A percentile compares a stretch with the other conserved stretches of the same genome.
Conservation (phyloP, 179 eudicot genomes). For the Carnegiea gigantea region DNA sequence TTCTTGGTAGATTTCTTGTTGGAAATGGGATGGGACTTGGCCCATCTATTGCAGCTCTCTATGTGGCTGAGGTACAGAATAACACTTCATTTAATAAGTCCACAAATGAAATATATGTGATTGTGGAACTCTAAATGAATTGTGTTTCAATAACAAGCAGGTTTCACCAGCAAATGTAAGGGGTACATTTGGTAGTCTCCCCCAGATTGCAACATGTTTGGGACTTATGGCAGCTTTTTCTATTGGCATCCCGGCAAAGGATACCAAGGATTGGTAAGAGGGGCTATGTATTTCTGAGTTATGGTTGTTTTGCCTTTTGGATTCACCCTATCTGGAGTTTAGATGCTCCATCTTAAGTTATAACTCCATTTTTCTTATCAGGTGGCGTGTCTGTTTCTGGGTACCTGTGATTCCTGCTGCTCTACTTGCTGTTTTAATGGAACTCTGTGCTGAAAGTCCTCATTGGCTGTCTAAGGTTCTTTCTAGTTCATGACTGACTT, state of each 20-base stretch:
- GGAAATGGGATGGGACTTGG: conserved; percentile 95
- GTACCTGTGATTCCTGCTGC: conserved; percentile 78
- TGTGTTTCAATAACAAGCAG: conserved; percentile 34
- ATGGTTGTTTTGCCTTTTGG: background rate
- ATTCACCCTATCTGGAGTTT: background rate
- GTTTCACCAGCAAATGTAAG: conserved; percentile 86
- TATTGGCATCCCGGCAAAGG: conserved; percentile 80
- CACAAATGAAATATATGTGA: background rate
- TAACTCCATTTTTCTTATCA: conserved; percentile 23
- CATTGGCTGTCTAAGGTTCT: conserved; percentile 90
- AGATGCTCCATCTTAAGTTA: background rate
- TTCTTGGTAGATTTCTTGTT: conserved; percentile 82
- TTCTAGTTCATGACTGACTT: conserved; percentile 6
- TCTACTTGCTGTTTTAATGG: conserved; percentile 63
- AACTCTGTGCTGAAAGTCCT: conserved; percentile 89
- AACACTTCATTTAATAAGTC: background rate
- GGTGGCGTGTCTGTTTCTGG: conserved; percentile 99
- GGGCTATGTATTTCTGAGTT: conserved; percentile 15
- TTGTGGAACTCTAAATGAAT: background rate
- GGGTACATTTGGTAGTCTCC: conserved; percentile 90
- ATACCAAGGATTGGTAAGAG: conserved; percentile 69
- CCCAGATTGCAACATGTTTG: conserved; percentile 84
- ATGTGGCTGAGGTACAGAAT: conserved; percentile 71
- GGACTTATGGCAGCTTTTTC: conserved; percentile 69
- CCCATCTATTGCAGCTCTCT: conserved; percentile 88